Evolutionary conservation across 2,329 filamentous ascomycete species (phyloP), one percentile per base, ranked within the genome.

Genomic region (Sarocladium brachiariae): DNA sequence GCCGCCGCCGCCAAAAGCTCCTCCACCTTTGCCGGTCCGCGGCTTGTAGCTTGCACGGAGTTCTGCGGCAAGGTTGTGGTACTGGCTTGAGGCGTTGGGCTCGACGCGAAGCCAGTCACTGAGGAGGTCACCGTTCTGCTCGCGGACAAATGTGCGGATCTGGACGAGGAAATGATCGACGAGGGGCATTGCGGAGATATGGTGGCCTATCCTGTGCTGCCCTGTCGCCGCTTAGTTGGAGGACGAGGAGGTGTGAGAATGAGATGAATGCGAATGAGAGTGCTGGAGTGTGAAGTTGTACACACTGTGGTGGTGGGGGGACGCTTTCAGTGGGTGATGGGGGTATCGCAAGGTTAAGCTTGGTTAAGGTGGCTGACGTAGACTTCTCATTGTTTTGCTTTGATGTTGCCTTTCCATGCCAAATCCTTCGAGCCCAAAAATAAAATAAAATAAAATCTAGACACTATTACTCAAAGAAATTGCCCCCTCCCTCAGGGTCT

Each of bases 51-150:
- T 65, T 30, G 70, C 69, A 56, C 77, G 81, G 48, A 95, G 72
- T 68, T 93, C 87, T 21, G 69, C 65, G 24, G 81, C 80, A 59
- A 95, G 81, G 51, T 80, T 71, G 55, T 76, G 74, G 65, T 93
- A 93, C 50, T 83, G 75, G 14, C 80, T 72, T 2, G 81, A 73
- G 24, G 88, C 77, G 25, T 80, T 80, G 4, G 87, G 86, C 62
- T 92, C 87, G 56, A 93, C 84, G 54, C 83, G 77, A 13, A 95
- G 76, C 73, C 81, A 91, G 52, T 81, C 74, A 55, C 84, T 77
- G 13, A 95, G 75, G 55, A 77, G 73, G 27, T 72, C 69, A 53
- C 84, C 86, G 66, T 91, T 77, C 53, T 83, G 80, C 18, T 69
- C 68, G 50, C 76, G 75, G 46, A 91, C 74, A 52, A 66, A 63